Evolutionary conservation across 805 yeast genomes (phyloP), one percentile per base, ranked within the genome.

Genomic region (Wickerhamiella sorbophila): DNA sequence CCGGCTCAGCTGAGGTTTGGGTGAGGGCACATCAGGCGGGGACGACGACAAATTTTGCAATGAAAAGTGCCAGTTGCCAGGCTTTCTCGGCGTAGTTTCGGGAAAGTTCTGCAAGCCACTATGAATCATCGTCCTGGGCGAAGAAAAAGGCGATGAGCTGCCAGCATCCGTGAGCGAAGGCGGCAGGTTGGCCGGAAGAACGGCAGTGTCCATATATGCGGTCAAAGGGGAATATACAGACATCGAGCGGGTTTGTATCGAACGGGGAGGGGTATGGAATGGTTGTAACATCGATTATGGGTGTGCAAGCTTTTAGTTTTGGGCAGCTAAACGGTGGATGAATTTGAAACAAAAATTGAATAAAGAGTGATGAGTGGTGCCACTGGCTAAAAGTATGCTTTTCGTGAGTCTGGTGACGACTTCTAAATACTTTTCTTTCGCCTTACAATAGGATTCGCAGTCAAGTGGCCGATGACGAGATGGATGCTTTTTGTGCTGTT

Each of bases 161-260:
- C 44, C 42, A n/a, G 49, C 51, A 17, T 34, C 44, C 14, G 48
- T 36, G 29, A 49, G 35, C 14, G 49, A 40, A 3, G 52, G 48
- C 8, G 48, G 46, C 2, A 38, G 31, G 14, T 46, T 42, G 20
- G 42, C 47, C n/a, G 38, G 38, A 14, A 19, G 38, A 34, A 19
- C 21, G 6, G 20, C 24, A 6, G 38, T 6, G 24, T 15, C 38
- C 24, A 15, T 16, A 14, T 19, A 14, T 8, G 38, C 9, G 8
- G 38, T 15, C 10, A 34, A 19, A 22, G 19, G 38, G 12, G 29
- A 8, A 12, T 24, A 24, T 8, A 24, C 29, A 12, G 29, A 24
- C 6, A 24, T 6, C 6, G 29, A 12, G 10, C 29, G 6, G 12
- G 29, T 24, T 24, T 12, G 29, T 8, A 12, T 8, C 12, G 29